Conservation (phyloP, 2,329 filamentous ascomycete species). For the Stagonosporopsis rhizophila region DNA sequence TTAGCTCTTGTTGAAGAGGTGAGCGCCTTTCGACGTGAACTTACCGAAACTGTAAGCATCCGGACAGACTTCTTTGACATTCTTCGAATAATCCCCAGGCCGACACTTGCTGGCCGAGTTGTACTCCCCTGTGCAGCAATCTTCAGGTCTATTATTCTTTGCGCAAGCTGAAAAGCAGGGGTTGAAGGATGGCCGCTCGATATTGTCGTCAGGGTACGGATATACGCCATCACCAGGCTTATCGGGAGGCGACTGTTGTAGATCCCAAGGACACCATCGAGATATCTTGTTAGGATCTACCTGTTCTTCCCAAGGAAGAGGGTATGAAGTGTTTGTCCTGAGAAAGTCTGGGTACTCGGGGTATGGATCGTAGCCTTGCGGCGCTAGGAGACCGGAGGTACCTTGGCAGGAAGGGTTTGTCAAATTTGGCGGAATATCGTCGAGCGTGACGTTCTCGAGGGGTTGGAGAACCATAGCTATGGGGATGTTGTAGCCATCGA, state of each 20-base stretch:
- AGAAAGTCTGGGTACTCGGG: slow-evolving; percentile 59
- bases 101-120: slow-evolving; percentile 68
- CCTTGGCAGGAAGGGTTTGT: slow-evolving; percentile 80
- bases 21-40: slow-evolving; percentile 36
- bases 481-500: slow-evolving; percentile 84
- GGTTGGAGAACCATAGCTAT: slow-evolving; percentile 63
- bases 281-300: slow-evolving; percentile 65
- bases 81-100: slow-evolving; percentile 71
- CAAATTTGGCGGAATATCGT: slow-evolving; percentile 73
- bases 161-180: slow-evolving; percentile 81
- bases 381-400: slow-evolving; percentile 66
- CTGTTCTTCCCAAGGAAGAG: slow-evolving; percentile 70
- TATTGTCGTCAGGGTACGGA: slow-evolving; percentile 78
- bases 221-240: slow-evolving; percentile 79
- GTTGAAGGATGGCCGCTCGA: slow-evolving; percentile 74
- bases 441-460: slow-evolving; percentile 66
- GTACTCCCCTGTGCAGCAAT: slow-evolving; percentile 79
- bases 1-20: not conserved
- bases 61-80: slow-evolving; percentile 77
- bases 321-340: slow-evolving; percentile 70
- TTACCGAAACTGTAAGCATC: slow-evolving; percentile 83
- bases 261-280: slow-evolving; percentile 81
- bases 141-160: slow-evolving; percentile 68
- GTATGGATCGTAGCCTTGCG: slow-evolving; percentile 56
- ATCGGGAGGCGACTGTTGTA: slow-evolving; percentile 71